Conservation (phyloP, 225 moss, liverwort and hornwort species). For the Polytrichum formosum region DNA sequence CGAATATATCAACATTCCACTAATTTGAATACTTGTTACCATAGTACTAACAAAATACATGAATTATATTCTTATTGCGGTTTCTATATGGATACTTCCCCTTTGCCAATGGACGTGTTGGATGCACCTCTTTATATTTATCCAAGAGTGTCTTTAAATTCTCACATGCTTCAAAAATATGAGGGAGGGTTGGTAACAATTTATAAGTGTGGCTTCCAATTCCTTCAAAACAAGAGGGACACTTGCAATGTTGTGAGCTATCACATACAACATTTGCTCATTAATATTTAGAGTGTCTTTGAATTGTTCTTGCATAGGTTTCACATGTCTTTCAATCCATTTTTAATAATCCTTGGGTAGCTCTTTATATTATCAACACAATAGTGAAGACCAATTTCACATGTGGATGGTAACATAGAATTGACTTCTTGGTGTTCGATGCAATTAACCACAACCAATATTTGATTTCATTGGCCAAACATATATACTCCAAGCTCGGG, state of each 20-base stretch:
- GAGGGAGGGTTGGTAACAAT: neutral
- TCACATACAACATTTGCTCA: neutral
- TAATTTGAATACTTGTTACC: too few species aligned
- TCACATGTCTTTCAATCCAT: neutral
- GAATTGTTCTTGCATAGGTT: neutral
- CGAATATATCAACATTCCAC: too few species aligned
- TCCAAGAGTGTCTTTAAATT: neutral
- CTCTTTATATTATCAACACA: neutral
- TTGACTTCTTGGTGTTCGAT: neutral
- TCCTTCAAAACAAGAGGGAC: accelerated
- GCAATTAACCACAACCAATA: constrained; percentile 7
- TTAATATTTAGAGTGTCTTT: neutral
- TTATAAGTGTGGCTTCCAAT: neutral
- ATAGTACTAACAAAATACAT: too few species aligned
- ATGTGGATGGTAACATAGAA: neutral
- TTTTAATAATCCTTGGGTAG: neutral
- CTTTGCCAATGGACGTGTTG: neutral
- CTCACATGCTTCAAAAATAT: neutral
- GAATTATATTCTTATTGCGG: too few species aligned
- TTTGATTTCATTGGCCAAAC: neutral
- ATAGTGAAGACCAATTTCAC: neutral
- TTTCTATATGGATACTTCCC: neutral
- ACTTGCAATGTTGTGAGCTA: neutral
- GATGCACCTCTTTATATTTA: neutral
- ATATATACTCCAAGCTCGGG: too few species aligned